phyloP scores from a whole-genome alignment of 78 protist genomes.

The Dictyostelium discoideum region dicty_2.7 NC_007088.5:3894501-3895000 shows the following conservation, averaged over 20 bases:
- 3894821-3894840: constrained; percentile 45
- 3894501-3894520: not conserved
- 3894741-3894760: constrained; percentile 56
- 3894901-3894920: not conserved
- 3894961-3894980: not conserved
- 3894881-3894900: not conserved
- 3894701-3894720: not conserved
- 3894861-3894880: constrained; percentile 67
- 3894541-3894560: not conserved
- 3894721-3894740: constrained; percentile 35
- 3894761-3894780: constrained; percentile 56
- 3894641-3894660: no score
- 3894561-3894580: not conserved
- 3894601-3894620: not conserved
- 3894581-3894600: not conserved
- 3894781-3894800: constrained; percentile 32
- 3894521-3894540: not conserved
- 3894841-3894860: constrained; percentile 42
- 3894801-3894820: constrained; percentile 70
- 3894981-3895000: constrained; percentile 55
- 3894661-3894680: not conserved
- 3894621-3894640: not conserved
- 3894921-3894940: not conserved
- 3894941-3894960: not conserved
- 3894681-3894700: not conserved